Percentiles rank a stretch among this genome's conserved stretches.
Conservation (phyloP, 164 flowering plant species). For the Umbellularia californica region DNA sequence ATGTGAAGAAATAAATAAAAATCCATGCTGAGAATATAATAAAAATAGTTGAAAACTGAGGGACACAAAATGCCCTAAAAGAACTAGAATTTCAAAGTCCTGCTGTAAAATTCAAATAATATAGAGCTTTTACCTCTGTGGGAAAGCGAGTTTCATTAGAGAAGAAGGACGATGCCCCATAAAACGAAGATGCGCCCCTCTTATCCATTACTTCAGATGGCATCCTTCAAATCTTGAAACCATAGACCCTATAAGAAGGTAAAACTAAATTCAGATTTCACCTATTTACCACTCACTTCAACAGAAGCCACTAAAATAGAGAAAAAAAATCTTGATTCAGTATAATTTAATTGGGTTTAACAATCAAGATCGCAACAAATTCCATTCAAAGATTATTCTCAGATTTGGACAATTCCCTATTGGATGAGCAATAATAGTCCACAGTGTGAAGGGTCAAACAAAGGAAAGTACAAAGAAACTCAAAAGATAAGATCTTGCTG, state of each 20-base stretch:
- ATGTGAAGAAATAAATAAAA: too few species aligned
- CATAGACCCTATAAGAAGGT: conserved; percentile 10
- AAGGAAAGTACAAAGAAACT: not conserved
- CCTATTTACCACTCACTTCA: not conserved
- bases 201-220: conserved; percentile 47
- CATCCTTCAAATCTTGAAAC: conserved; percentile 25
- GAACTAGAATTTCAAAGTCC: not conserved
- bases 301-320: not conserved
- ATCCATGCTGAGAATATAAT: too few species aligned
- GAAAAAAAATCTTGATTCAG: not conserved
- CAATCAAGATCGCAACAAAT: not conserved
- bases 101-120: not conserved
- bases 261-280: not conserved
- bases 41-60: not conserved
- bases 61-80: not conserved
- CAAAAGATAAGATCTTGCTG: not conserved
- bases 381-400: not conserved
- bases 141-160: conserved; percentile 36
- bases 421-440: not conserved
- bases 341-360: not conserved
- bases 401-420: not conserved
- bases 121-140: conserved; percentile 34
- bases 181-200: conserved; percentile 25
- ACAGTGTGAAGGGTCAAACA: not conserved
- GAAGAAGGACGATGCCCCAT: conserved; percentile 29